phyloP scores from a whole-genome alignment of 2,329 filamentous ascomycete genomes.

The Diatrype stigma region DNA sequence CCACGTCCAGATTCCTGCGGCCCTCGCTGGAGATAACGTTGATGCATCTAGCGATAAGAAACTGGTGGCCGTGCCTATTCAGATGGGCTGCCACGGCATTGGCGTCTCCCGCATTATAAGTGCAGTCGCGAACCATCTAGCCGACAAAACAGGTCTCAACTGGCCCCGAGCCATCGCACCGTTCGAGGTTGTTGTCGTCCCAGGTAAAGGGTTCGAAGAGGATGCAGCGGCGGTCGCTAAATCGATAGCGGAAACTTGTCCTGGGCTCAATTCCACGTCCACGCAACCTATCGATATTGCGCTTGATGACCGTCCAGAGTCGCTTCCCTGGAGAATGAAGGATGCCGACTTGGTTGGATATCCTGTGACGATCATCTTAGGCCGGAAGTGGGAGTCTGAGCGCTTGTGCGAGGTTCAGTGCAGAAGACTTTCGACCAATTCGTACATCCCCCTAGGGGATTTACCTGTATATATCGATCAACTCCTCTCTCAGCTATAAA shows the following conservation, averaged over 20 bases:
- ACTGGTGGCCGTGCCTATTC: conserved; percentile 50
- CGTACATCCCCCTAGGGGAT: conserved; percentile 49
- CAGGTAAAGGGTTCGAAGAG: conserved; percentile 39
- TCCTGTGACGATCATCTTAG: conserved; percentile 76
- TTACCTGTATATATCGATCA: conserved; percentile 43
- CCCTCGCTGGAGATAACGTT: conserved; percentile 11
- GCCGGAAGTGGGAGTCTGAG: conserved; percentile 60
- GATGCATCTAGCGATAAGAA: conserved; percentile 14
- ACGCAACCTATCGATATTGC: conserved; percentile 53
- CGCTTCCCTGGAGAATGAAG: conserved; percentile 78
- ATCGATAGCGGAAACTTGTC: conserved; percentile 33
- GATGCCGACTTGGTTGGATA: conserved; percentile 91
- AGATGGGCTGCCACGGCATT: conserved; percentile 97
- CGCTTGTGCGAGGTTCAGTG: conserved; percentile 74
- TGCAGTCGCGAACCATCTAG: conserved; percentile 72
- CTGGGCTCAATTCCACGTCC: conserved; percentile 1
- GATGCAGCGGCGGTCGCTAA: conserved; percentile 62
- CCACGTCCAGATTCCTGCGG: conserved; percentile 45
- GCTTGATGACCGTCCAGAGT: conserved; percentile 67
- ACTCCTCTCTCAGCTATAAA: conserved; percentile 49
- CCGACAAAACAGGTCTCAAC: conserved; percentile 70
- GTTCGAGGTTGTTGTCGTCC: conserved; percentile 69
- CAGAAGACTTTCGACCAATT: conserved; percentile 58
- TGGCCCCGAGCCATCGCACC: conserved; percentile 88
- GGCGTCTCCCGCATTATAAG: conserved; percentile 88